Conservation (phyloP, 805 yeast genomes). For the Myxozyma geophila region DNA sequence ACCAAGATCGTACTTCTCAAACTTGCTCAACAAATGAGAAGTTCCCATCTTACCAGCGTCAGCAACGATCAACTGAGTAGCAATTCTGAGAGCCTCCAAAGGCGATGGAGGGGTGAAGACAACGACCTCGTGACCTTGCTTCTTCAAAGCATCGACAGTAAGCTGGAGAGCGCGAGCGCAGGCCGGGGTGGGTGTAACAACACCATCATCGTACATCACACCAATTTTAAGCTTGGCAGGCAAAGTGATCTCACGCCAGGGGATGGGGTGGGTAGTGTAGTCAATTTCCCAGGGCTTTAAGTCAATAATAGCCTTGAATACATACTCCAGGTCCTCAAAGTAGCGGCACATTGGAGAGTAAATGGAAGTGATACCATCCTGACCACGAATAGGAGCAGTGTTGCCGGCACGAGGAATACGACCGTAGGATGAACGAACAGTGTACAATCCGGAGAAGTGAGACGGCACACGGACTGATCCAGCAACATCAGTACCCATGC, state of each 20-base stretch:
- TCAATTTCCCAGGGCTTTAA: slow-evolving; percentile 63
- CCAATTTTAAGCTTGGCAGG: slow-evolving; percentile 54
- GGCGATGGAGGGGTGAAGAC: slow-evolving; percentile 56
- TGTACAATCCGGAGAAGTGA: slow-evolving; percentile 56
- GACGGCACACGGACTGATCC: slow-evolving; percentile 63
- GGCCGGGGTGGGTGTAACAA: slow-evolving; percentile 57
- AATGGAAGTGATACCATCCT: slow-evolving; percentile 54
- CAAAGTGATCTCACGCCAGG: slow-evolving; percentile 53
- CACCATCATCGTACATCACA: slow-evolving; percentile 54
- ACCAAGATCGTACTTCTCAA: slow-evolving; percentile 48
- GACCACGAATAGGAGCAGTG: slow-evolving; percentile 51
- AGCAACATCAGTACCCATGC: slow-evolving; percentile 60
- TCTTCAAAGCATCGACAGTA: slow-evolving; percentile 48
- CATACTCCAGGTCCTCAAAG: slow-evolving; percentile 56
- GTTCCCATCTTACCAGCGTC: slow-evolving; percentile 45
- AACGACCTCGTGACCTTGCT: slow-evolving; percentile 54
- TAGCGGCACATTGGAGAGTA: slow-evolving; percentile 55
- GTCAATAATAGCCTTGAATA: slow-evolving; percentile 53
- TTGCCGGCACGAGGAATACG: slow-evolving; percentile 54
- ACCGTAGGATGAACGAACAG: slow-evolving; percentile 56
- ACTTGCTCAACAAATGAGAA: slow-evolving; percentile 35
- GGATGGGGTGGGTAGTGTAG: slow-evolving; percentile 53
- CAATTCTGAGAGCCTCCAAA: slow-evolving; percentile 63
- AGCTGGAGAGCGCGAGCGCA: slow-evolving; percentile 49
- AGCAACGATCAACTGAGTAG: slow-evolving; percentile 48